phyloP scores from a whole-genome alignment of 805 yeast genomes.

The Candida vartiovaarae region DNA sequence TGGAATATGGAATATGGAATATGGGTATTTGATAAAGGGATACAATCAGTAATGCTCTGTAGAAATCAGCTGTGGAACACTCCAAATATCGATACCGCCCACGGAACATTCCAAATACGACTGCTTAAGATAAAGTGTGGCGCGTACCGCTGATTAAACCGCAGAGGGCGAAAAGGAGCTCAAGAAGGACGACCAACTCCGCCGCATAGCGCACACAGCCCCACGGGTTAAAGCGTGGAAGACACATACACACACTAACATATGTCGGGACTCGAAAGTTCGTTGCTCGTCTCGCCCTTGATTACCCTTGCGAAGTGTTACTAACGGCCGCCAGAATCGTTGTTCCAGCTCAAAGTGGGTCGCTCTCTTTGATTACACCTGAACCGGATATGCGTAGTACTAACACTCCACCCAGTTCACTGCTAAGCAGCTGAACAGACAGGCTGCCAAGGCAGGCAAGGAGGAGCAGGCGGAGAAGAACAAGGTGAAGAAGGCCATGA shows the following conservation, averaged over 20 bases:
- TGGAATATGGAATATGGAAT: background rate
- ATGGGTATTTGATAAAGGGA: background rate
- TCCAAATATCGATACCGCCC: background rate
- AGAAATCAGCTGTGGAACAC: background rate
- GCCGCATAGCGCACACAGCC: too few species aligned
- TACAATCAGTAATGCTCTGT: too few species aligned
- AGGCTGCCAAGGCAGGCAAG: slow-evolving; percentile 83
- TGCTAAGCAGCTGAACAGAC: slow-evolving; percentile 85
- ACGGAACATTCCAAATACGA: background rate
- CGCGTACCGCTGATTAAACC: too few species aligned
- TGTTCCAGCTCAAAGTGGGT: slow-evolving; percentile 52
- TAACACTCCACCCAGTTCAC: slow-evolving; percentile 52
- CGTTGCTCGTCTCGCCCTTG: background rate
- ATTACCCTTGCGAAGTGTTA: background rate
- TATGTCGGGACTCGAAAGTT: slow-evolving; percentile 8
- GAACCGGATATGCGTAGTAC: background rate
- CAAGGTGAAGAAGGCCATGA: slow-evolving; percentile 82
- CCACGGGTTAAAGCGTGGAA: too few species aligned
- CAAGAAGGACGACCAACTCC: too few species aligned
- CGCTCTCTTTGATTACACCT: too few species aligned
- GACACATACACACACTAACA: too few species aligned
- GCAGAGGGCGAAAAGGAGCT: too few species aligned
- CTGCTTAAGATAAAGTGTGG: too few species aligned
- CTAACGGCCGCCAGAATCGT: slow-evolving; percentile 6
- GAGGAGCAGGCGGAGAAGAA: slow-evolving; percentile 85